Evolutionary conservation across 1,139 yeast species (phyloP).

Genomic region (Saccharomyces hybrid): DNA sequence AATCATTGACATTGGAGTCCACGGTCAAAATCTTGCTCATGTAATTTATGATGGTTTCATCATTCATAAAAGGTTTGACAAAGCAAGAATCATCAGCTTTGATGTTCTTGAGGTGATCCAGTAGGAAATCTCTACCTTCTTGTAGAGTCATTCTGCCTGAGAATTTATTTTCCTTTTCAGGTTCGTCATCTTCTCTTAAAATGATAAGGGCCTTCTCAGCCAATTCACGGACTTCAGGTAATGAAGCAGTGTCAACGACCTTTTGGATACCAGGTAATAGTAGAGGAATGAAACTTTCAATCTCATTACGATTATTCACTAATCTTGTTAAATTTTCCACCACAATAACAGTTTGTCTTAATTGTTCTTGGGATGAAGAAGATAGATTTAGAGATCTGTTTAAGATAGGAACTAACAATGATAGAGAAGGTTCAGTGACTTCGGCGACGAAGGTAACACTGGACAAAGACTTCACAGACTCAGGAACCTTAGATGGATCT

Average conservation of each 20-base stretch:
- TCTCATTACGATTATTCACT: slow-evolving; percentile 89
- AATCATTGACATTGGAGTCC: slow-evolving; percentile 86
- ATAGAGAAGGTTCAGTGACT: slow-evolving; percentile 91
- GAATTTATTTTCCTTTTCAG: slow-evolving; percentile 58
- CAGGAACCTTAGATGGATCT: slow-evolving; percentile 81
- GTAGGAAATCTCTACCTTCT: slow-evolving; percentile 45
- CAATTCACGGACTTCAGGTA: slow-evolving; percentile 93
- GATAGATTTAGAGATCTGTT: slow-evolving; percentile 86
- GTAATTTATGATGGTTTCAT: slow-evolving; percentile 41
- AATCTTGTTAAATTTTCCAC: slow-evolving; percentile 92
- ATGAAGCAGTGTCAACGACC: slow-evolving; percentile 82
- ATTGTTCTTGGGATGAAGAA: slow-evolving; percentile 81
- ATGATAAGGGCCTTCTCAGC: slow-evolving; percentile 81
- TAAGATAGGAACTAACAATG: slow-evolving; percentile 85
- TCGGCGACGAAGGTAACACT: slow-evolving; percentile 97
- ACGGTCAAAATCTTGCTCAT: slow-evolving; percentile 50
- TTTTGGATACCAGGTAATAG: slow-evolving; percentile 84
- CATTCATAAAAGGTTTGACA: slow-evolving; percentile 27
- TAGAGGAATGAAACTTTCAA: slow-evolving; percentile 77
- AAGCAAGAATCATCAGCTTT: slow-evolving; percentile 13
- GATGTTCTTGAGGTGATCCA: slow-evolving; percentile 32
- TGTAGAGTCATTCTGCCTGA: slow-evolving; percentile 62
- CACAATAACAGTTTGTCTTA: slow-evolving; percentile 93
- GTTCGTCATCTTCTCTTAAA: slow-evolving; percentile 70
- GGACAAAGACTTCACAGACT: slow-evolving; percentile 80